These are phyloP conservation scores for Vitis amurensis DNA, from an alignment of 164 flowering plant genomes.

Conservation along the genomic window DNA sequence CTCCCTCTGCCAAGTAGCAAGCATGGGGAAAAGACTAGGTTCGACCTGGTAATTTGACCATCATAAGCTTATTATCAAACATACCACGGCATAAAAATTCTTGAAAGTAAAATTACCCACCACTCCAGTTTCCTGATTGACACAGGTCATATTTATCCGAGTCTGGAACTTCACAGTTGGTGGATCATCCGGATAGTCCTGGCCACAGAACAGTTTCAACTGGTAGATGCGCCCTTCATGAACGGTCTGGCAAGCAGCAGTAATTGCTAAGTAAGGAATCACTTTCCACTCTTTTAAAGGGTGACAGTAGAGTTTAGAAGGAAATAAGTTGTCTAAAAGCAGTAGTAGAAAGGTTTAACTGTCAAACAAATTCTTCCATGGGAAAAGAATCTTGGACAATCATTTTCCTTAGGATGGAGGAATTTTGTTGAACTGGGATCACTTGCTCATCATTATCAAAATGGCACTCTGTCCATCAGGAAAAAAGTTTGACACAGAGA, in stretches of 20 bases:
- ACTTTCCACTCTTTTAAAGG: neutral
- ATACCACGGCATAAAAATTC: neutral
- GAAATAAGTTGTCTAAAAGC: too few species aligned
- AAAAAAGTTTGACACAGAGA: too few species aligned
- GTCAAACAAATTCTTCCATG: too few species aligned
- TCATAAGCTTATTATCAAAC: conserved; percentile 6
- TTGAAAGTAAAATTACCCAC: conserved; percentile 32
- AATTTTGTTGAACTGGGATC: too few species aligned
- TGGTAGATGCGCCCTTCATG: conserved; percentile 85
- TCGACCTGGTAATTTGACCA: conserved; percentile 54
- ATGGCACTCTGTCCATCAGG: too few species aligned
- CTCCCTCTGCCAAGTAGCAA: conserved; percentile 73
- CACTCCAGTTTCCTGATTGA: conserved; percentile 78
- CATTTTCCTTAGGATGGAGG: too few species aligned
- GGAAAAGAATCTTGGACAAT: too few species aligned
- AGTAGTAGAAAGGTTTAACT: too few species aligned
- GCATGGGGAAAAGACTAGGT: conserved; percentile 71
- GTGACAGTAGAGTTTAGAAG: neutral
- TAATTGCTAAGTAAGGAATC: neutral
- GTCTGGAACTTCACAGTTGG: conserved; percentile 75
- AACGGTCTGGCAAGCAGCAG: conserved; percentile 51
- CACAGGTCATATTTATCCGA: conserved; percentile 78
- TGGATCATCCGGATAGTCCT: conserved; percentile 75
- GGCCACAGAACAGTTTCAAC: conserved; percentile 74
- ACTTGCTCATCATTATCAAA: too few species aligned